Conservation (phyloP, 352 stramenopile genomes). For the Globisporangium irregulare region DNA sequence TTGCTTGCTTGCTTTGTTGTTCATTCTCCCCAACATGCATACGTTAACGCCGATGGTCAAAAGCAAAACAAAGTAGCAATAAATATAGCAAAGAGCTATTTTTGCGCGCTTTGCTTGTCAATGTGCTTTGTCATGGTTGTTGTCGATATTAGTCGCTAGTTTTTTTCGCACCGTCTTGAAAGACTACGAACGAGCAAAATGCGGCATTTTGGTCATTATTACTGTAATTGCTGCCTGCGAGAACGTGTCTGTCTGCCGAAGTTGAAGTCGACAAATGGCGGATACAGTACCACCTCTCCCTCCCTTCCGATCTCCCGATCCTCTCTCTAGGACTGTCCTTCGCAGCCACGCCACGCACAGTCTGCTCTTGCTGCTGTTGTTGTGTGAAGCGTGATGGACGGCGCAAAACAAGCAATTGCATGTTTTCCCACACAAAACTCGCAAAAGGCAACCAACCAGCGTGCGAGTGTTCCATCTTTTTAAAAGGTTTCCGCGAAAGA, state of each 20-base stretch:
- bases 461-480: conserved; percentile 8
- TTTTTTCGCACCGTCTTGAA: too few relatives aligned
- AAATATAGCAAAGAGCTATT: too few relatives aligned
- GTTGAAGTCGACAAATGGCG: background rate
- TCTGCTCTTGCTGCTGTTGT: background rate
- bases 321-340: background rate
- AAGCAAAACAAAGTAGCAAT: too few relatives aligned
- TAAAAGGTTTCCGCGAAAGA: conserved; percentile 8
- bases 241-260: background rate
- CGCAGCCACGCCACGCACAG: background rate
- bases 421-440: background rate
- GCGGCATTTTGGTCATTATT: too few relatives aligned
- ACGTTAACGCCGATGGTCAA: too few relatives aligned
- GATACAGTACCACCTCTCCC: background rate
- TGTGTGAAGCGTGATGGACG: conserved; percentile 1
- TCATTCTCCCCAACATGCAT: too few relatives aligned
- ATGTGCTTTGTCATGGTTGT: too few relatives aligned
- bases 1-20: background rate
- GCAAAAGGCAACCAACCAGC: conserved; percentile 1
- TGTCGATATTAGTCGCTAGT: too few relatives aligned
- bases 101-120: too few relatives aligned
- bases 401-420: conserved; percentile 6
- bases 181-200: too few relatives aligned
- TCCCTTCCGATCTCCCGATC: background rate
- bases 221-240: too few relatives aligned